Percentiles rank a stretch among this genome's conserved stretches.
Conservation (phyloP, 192 early-diverging fungal genomes). For the Coemansia sp. region DNA sequence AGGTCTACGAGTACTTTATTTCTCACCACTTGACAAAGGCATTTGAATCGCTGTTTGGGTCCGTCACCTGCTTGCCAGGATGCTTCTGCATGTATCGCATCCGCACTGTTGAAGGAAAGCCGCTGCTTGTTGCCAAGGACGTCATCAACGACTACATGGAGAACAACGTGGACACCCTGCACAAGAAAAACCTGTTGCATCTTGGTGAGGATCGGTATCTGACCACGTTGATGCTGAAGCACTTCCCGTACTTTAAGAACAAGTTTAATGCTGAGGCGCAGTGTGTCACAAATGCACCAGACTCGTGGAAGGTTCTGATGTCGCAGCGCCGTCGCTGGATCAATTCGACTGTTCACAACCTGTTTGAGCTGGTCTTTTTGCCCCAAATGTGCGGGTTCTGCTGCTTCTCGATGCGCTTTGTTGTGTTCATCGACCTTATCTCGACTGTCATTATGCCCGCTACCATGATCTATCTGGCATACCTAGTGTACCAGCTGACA, state of each 20-base stretch:
- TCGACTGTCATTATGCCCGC: conserved; percentile 93
- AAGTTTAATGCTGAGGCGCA: conserved; percentile 91
- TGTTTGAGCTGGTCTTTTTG: conserved; percentile 89
- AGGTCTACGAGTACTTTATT: conserved; percentile 98
- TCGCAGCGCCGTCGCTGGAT: conserved; percentile 99
- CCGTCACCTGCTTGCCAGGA: conserved; percentile 94
- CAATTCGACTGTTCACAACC: conserved; percentile 98
- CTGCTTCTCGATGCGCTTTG: conserved; percentile 97
- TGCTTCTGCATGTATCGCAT: conserved; percentile 99
- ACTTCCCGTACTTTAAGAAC: conserved; percentile 93
- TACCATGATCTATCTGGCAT: conserved; percentile 84
- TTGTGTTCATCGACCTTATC: conserved; percentile 92
- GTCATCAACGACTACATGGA: conserved; percentile 90
- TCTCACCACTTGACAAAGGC: conserved; percentile 94
- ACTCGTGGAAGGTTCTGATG: conserved; percentile 88
- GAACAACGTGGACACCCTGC: conserved; percentile 91
- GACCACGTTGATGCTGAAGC: conserved; percentile 90
- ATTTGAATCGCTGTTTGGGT: conserved; percentile 95
- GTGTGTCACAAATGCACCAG: conserved; percentile 90
- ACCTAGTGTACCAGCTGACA: conserved; percentile 69
- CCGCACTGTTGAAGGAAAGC: conserved; percentile 79
- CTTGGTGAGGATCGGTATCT: conserved; percentile 99
- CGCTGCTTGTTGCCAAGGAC: conserved; percentile 79
- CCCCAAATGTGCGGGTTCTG: conserved; percentile 97
- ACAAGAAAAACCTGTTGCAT: conserved; percentile 96